Base-by-base conservation (phyloP, 495 filamentous ascomycete species). In the Friedmanniomyces endolithicus region DNA sequence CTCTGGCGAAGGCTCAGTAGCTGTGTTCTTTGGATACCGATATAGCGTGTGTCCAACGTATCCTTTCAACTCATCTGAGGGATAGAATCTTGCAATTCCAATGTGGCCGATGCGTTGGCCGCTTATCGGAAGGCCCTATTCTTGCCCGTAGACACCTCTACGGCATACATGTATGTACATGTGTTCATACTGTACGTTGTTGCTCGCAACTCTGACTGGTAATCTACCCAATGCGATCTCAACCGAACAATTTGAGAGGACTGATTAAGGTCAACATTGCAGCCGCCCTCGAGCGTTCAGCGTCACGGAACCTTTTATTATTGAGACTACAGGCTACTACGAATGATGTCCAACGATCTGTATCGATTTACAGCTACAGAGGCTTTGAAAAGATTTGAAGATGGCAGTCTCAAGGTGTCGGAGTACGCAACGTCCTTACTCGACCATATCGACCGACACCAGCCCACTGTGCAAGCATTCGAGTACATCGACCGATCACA, bases 371-470 rank as follows among this genome's bases (percentile, higher is more conserved):
- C 49, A 2, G 49, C 49, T 11, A 52, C 49, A 23, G 49, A 52
- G 41, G 35, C 20, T 1, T 24, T 41, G 24, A 8, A 24, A 27
- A 24, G 11, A 6, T 27, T 52, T 11, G 9, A 41, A 6, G n/a
- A 24, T 24, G 49, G 49, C n/a, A 23, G 35, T 24, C 33, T 54
- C 1, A 50, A 25, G n/a, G 54, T 56, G 2, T 22, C 11, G 40
- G 65, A 69, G 25, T 80, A 81, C 63, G 77, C 73, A 3, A 67
- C 67, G 27, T 75, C 76, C 0, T 67, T 82, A 2, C 71, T 82
- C 11, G 19, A 61, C 1, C 74, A 73, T 20, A 75, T 79, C 58
- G 62, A 70, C 16, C 47, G 63, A 49, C 68, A 78, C 35, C 77
- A 81, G 46, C 40, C 53, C 34, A 59, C 56, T 2, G 72, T 79